Percentiles rank a stretch among this genome's conserved stretches.
Conservation (phyloP, 768 basidiomycete species). For the Russula griseocarnosa region DNA sequence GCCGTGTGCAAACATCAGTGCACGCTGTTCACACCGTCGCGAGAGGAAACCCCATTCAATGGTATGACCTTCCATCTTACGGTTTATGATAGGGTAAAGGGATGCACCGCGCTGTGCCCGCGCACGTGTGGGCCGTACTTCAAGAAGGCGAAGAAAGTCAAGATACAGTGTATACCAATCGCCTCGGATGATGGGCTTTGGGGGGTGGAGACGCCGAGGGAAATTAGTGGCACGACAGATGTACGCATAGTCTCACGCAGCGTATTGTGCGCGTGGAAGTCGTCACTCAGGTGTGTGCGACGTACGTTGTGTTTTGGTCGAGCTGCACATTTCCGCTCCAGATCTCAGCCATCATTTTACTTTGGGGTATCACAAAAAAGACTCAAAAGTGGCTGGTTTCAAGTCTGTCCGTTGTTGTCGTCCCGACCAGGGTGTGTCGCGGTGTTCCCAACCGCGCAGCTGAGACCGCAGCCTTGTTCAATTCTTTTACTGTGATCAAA, state of each 20-base stretch:
- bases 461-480: neutral
- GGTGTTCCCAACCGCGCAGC: constrained; percentile 30
- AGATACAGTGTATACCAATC: constrained; percentile 64
- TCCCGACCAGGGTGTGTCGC: constrained; percentile 60
- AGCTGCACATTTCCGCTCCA: neutral
- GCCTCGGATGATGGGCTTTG: constrained; percentile 65
- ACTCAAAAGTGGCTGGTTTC: constrained; percentile 52
- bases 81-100: constrained; percentile 61
- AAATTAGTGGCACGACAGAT: constrained; percentile 59
- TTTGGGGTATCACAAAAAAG: constrained; percentile 31
- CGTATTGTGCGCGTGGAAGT: constrained; percentile 67
- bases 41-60: constrained; percentile 46
- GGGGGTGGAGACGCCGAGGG: constrained; percentile 42
- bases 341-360: neutral
- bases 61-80: constrained; percentile 41
- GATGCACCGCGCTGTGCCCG: constrained; percentile 38
- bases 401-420: constrained; percentile 78
- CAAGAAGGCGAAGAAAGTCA: constrained; percentile 43
- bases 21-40: constrained; percentile 58
- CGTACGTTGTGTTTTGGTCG: neutral
- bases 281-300: constrained; percentile 71
- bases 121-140: constrained; percentile 57
- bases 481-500: constrained; percentile 24
- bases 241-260: constrained; percentile 49
- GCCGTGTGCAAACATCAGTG: constrained; percentile 34